Evolutionary conservation across 345 rosid genomes (phyloP).

Genomic region (Murraya paniculata): DNA sequence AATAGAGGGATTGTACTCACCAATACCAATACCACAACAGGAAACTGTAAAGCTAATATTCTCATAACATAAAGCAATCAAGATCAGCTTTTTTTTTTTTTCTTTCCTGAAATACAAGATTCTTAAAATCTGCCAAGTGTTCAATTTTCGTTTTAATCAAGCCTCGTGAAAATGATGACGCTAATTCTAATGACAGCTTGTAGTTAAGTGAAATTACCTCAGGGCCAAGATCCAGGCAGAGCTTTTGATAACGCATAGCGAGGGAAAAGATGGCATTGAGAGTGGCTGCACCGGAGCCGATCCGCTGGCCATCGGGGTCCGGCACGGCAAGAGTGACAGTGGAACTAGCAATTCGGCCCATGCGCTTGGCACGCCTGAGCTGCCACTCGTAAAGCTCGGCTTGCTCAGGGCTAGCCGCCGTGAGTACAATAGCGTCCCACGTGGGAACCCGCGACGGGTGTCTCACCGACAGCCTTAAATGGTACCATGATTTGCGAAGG

Average conservation of each 20-base stretch:
- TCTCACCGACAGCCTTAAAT: slow-evolving; percentile 78
- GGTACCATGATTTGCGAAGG: slow-evolving; percentile 93
- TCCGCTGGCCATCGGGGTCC: slow-evolving; percentile 86
- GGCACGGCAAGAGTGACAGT: slow-evolving; percentile 89
- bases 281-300: slow-evolving; percentile 97
- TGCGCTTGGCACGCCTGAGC: slow-evolving; percentile 74
- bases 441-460: slow-evolving; percentile 88
- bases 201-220: slow-evolving; percentile 30
- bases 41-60: background rate
- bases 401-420: slow-evolving; percentile 97
- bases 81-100: no score
- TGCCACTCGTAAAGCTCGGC: slow-evolving; percentile 92
- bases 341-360: slow-evolving; percentile 75
- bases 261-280: slow-evolving; percentile 84
- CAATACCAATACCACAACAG: background rate
- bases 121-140: background rate
- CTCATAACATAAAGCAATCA: background rate
- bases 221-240: slow-evolving; percentile 26
- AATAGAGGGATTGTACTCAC: no score
- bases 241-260: slow-evolving; percentile 43
- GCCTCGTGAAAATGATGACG: background rate
- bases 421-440: slow-evolving; percentile 94
- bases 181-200: background rate
- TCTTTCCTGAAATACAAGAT: background rate
- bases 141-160: background rate